Base-by-base conservation (phyloP, 768 basidiomycete genomes). In the Crassisporium funariophilum region DNA sequence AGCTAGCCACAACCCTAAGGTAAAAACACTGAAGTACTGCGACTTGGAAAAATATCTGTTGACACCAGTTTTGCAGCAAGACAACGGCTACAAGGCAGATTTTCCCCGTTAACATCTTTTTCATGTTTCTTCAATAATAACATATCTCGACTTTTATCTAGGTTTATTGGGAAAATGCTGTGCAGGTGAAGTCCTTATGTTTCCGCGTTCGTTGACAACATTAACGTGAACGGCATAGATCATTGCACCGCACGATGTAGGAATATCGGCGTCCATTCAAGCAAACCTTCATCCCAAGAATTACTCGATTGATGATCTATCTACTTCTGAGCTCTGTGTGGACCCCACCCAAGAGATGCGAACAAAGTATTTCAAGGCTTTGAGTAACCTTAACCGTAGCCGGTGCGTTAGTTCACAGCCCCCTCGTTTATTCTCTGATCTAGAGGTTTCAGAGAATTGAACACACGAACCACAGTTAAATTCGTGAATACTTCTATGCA, bases 401-500 rank as follows among this genome's bases (percentile, higher is more conserved):
- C 42, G 35, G 70, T 72, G 51, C 13, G 55, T 47, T n/a, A 15
- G n/a, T n/a, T n/a, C n/a, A n/a, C n/a, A n/a, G n/a, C n/a, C n/a
- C n/a, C n/a, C n/a, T n/a, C n/a, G n/a, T n/a, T n/a, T n/a, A n/a
- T n/a, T n/a, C n/a, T n/a, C n/a, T n/a, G n/a, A n/a, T n/a, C n/a
- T n/a, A n/a, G n/a, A n/a, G n/a, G n/a, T n/a, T n/a, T 39, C 44
- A 76, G 70, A 35, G 29, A 51, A 38, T 47, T 74, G 19, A 83
- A 80, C 52, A 53, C 65, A 0, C 52, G 56, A 4, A 58, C 67
- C 1, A 27, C 67, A 4, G 47, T 84, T 50, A 79, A 73, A 54
- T 90, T 94, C 54, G 86, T 91, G 15, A 91, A 91, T 59, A 95
- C 93, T 0, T 87, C 91, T 0, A 85, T 95, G 87, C 92, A 95